Evolutionary conservation across 495 filamentous ascomycete genomes (phyloP).

Genomic region (Cladorrhinum samala): DNA sequence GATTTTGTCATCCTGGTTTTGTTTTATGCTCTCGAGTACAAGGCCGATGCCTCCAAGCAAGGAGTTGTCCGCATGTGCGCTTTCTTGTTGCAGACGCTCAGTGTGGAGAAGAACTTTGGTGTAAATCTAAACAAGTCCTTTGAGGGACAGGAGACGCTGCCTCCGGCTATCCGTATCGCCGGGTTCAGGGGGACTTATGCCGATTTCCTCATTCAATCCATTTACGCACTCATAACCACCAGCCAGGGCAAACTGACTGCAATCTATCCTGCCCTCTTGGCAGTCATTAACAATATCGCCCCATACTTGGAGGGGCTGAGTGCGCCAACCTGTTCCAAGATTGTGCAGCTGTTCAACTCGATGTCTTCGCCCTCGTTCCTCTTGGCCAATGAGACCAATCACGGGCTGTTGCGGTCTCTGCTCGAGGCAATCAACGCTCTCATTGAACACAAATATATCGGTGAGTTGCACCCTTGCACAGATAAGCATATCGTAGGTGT

Average conservation of each 20-base stretch:
- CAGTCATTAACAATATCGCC: conserved; percentile 88
- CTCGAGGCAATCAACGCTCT: conserved; percentile 89
- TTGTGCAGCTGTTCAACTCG: conserved; percentile 83
- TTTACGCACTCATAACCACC: conserved; percentile 84
- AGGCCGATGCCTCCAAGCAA: conserved; percentile 78
- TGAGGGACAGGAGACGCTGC: conserved; percentile 82
- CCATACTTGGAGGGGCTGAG: conserved; percentile 74
- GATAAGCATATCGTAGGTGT: neutral
- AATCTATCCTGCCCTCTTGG: conserved; percentile 86
- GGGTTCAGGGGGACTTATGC: conserved; percentile 89
- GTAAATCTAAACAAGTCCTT: conserved; percentile 85
- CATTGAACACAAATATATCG: conserved; percentile 82
- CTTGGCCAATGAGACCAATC: conserved; percentile 92
- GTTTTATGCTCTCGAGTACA: conserved; percentile 88
- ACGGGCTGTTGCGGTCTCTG: conserved; percentile 71
- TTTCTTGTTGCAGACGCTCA: conserved; percentile 91
- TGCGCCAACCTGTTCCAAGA: conserved; percentile 66
- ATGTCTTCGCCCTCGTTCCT: conserved; percentile 95
- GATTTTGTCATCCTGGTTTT: conserved; percentile 88
- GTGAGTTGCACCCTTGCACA: conserved; percentile 39
- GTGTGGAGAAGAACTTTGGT: conserved; percentile 87
- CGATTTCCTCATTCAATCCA: conserved; percentile 93
- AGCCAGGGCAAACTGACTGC: conserved; percentile 88
- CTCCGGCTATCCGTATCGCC: conserved; percentile 67
- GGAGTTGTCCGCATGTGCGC: conserved; percentile 94